A percentile compares a stretch with the other conserved stretches of the same genome.
Evolutionary conservation across 345 rosid species (phyloP).

Genomic region (Gossypium turneri): DNA sequence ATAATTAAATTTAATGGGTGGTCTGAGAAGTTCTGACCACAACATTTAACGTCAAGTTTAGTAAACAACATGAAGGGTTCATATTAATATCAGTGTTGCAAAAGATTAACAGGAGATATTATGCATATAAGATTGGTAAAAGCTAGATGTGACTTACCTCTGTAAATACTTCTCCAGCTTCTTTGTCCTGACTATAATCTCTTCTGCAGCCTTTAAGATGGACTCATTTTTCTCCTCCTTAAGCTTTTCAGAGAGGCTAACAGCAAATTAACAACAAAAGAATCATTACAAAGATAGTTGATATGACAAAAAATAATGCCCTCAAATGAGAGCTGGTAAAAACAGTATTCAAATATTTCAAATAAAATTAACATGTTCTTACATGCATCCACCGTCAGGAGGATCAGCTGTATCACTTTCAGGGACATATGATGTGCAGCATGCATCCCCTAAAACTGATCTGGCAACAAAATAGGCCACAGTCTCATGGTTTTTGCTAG

Average conservation of each 20-base stretch:
- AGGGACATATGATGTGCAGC: slow-evolving; percentile 36
- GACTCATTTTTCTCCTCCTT: slow-evolving; percentile 37
- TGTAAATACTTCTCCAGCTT: slow-evolving; percentile 52
- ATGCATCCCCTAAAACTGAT: slow-evolving; percentile 71
- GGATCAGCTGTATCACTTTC: slow-evolving; percentile 30
- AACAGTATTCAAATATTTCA: neutral
- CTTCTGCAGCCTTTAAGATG: slow-evolving; percentile 61
- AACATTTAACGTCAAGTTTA: neutral
- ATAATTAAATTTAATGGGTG: neutral
- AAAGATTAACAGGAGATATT: neutral
- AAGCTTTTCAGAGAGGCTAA: slow-evolving; percentile 42
- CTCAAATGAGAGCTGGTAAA: slow-evolving; percentile 6
- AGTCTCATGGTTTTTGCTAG: slow-evolving; percentile 46
- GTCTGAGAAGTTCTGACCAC: neutral
- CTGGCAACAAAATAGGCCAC: slow-evolving; percentile 47
- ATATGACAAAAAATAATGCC: neutral
- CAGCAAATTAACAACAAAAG: neutral
- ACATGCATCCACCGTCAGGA: slow-evolving; percentile 41
- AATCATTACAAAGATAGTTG: neutral
- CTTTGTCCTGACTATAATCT: slow-evolving; percentile 42
- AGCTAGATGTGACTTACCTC: slow-evolving; percentile 39
- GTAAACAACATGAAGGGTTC: neutral
- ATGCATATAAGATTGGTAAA: neutral
- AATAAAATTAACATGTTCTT: slow-evolving; percentile 29
- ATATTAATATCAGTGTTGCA: neutral